Evolutionary conservation across 1,139 yeast genomes (phyloP).

Genomic region (Taphrina wiesneri): DNA sequence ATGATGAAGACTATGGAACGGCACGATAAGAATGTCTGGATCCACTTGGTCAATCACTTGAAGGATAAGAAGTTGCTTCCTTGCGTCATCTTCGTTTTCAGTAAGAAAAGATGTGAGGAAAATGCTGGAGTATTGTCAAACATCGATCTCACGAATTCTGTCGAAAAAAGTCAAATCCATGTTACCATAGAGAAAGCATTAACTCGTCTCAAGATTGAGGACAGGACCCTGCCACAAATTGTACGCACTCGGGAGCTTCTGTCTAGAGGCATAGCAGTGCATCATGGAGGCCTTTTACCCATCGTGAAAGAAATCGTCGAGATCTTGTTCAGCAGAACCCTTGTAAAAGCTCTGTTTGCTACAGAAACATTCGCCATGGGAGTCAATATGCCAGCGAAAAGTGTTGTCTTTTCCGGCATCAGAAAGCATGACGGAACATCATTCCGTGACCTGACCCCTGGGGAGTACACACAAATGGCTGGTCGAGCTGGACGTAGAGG

Average conservation of each 20-base stretch:
- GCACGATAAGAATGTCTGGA: conserved; percentile 60
- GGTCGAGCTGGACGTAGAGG: conserved; percentile 99
- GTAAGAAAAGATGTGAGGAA: conserved; percentile 89
- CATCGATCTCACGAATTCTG: conserved; percentile 75
- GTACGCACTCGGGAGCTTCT: conserved; percentile 75
- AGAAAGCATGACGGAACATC: conserved; percentile 87
- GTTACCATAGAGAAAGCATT: conserved; percentile 91
- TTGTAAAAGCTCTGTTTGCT: conserved; percentile 89
- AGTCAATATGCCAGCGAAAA: conserved; percentile 90
- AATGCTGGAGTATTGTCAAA: conserved; percentile 75
- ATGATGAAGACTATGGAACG: conserved; percentile 53
- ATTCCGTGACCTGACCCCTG: conserved; percentile 80
- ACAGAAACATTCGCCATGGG: conserved; percentile 99
- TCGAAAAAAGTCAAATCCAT: conserved; percentile 85
- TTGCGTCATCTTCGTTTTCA: conserved; percentile 88
- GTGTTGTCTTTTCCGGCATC: conserved; percentile 83
- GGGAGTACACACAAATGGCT: conserved; percentile 98
- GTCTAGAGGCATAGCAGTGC: conserved; percentile 91
- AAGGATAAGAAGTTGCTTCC: conserved; percentile 72
- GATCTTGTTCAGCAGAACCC: conserved; percentile 78
- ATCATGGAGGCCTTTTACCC: conserved; percentile 94
- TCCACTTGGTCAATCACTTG: conserved; percentile 69
- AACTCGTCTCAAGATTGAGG: conserved; percentile 83
- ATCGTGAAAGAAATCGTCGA: conserved; percentile 95
- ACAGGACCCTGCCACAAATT: conserved; percentile 89